These are phyloP conservation scores for Furcasterigmium furcatum DNA, from an alignment of 2,329 filamentous ascomycete genomes.

Conservation along the genomic window DNA sequence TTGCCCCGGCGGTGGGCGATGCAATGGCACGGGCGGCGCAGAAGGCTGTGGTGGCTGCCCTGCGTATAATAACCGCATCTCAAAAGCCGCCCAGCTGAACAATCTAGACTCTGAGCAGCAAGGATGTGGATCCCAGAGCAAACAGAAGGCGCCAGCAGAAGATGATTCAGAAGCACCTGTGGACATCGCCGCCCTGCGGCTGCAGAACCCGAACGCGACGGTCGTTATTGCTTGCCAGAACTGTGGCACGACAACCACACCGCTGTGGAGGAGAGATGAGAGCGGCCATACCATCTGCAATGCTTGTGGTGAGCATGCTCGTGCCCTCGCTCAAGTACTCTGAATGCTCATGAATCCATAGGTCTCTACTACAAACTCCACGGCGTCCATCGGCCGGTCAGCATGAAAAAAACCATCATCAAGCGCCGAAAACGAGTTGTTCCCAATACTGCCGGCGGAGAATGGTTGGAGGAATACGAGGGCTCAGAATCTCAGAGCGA, in stretches of 20 bases:
- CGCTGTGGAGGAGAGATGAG: constrained; percentile 92
- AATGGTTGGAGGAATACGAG: constrained; percentile 43
- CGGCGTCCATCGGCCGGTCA: constrained; percentile 85
- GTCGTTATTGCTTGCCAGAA: constrained; percentile 93
- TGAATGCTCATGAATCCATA: constrained; percentile 29
- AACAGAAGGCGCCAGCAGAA: constrained; percentile 15
- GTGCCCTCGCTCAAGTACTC: constrained; percentile 2
- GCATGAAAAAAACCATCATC: constrained; percentile 99
- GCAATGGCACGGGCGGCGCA: constrained; percentile 93
- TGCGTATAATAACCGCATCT: constrained; percentile 93
- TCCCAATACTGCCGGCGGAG: constrained; percentile 56
- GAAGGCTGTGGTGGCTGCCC: constrained; percentile 95
- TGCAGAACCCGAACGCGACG: constrained; percentile 46
- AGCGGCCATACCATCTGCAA: constrained; percentile 97
- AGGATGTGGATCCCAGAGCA: constrained; percentile 25
- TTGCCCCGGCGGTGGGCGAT: constrained; percentile 90
- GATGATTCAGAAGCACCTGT: constrained; percentile 39
- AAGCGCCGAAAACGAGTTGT: constrained; percentile 94
- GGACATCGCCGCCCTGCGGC: constrained; percentile 44
- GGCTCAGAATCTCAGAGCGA: constrained; percentile 39
- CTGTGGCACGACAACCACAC: constrained; percentile 93
- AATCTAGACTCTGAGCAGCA: constrained; percentile 45
- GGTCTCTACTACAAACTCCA: constrained; percentile 96
- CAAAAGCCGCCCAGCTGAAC: constrained; percentile 76
- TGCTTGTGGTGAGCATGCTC: constrained; percentile 74